Evolutionary conservation across 192 early-diverging fungal species (phyloP).

Genomic region (Coemansia sp.): DNA sequence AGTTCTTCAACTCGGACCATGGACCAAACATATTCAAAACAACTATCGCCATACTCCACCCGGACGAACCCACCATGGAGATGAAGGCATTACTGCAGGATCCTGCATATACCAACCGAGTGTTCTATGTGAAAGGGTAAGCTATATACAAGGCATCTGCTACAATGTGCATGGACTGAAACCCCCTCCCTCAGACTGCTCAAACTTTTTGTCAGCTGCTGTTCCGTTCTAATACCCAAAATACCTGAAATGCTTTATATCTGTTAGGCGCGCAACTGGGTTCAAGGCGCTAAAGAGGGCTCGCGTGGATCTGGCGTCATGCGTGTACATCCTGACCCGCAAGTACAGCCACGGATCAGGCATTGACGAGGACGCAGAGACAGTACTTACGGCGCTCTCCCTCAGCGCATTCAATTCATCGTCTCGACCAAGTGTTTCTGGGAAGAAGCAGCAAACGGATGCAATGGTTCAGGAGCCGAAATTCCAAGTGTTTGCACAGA

Average conservation of each 20-base stretch:
- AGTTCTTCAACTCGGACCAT: conserved; percentile 55
- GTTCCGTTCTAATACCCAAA: neutral
- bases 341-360: conserved; percentile 32
- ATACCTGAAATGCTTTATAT: neutral
- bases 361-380: conserved; percentile 48
- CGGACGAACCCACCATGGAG: conserved; percentile 40
- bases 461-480: neutral
- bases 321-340: conserved; percentile 50
- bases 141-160: neutral
- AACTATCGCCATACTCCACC: conserved; percentile 40
- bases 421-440: neutral
- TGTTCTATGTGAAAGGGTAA: conserved; percentile 53
- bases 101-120: conserved; percentile 46
- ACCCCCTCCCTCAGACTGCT: too few relatives aligned
- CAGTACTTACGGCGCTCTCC: conserved; percentile 43
- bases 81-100: conserved; percentile 42
- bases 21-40: conserved; percentile 47
- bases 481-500: conserved; percentile 51
- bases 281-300: conserved; percentile 38
- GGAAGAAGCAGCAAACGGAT: neutral
- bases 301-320: conserved; percentile 41
- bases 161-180: too few relatives aligned
- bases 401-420: conserved; percentile 36
- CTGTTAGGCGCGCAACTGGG: conserved; percentile 34
- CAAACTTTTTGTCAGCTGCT: neutral